These are phyloP conservation scores for Teunomyces pallodes DNA, from an alignment of 805 yeast species.

Conservation along the genomic window DNA sequence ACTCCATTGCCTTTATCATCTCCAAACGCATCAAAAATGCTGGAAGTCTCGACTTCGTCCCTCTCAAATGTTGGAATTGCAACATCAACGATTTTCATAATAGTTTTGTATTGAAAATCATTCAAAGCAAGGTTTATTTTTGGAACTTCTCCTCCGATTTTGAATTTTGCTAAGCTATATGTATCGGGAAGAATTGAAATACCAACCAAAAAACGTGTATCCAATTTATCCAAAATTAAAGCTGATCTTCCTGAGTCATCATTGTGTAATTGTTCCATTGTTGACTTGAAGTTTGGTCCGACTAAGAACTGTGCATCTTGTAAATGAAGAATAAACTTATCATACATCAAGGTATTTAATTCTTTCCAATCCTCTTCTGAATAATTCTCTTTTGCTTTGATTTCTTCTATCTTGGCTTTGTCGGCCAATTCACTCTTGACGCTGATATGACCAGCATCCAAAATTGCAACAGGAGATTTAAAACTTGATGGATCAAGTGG, in stretches of 20 bases:
- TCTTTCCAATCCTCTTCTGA: conserved; percentile 70
- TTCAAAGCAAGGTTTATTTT: conserved; percentile 66
- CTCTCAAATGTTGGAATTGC: conserved; percentile 56
- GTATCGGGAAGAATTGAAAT: conserved; percentile 85
- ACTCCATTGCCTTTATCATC: conserved; percentile 12
- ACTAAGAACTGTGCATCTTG: conserved; percentile 87
- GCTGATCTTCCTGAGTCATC: conserved; percentile 45
- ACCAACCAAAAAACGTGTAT: conserved; percentile 71
- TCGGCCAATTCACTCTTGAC: conserved; percentile 79
- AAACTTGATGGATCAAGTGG: conserved; percentile 79
- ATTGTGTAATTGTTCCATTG: conserved; percentile 67
- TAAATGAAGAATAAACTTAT: conserved; percentile 70
- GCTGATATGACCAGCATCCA: conserved; percentile 95
- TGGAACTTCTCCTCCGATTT: conserved; percentile 77
- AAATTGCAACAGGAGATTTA: conserved; percentile 83
- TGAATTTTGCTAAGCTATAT: conserved; percentile 65
- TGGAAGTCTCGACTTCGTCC: conserved; percentile 30
- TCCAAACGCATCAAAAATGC: conserved; percentile 36
- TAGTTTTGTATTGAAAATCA: conserved; percentile 85
- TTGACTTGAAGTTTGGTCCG: conserved; percentile 76
- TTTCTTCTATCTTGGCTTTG: conserved; percentile 60
- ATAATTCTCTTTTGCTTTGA: conserved; percentile 61
- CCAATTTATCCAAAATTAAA: conserved; percentile 71
- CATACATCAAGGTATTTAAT: conserved; percentile 81
- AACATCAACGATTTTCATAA: conserved; percentile 73